These are phyloP conservation scores for Ramalina intermedia DNA, from an alignment of 495 filamentous ascomycete genomes.

Conservation along the genomic window DNA sequence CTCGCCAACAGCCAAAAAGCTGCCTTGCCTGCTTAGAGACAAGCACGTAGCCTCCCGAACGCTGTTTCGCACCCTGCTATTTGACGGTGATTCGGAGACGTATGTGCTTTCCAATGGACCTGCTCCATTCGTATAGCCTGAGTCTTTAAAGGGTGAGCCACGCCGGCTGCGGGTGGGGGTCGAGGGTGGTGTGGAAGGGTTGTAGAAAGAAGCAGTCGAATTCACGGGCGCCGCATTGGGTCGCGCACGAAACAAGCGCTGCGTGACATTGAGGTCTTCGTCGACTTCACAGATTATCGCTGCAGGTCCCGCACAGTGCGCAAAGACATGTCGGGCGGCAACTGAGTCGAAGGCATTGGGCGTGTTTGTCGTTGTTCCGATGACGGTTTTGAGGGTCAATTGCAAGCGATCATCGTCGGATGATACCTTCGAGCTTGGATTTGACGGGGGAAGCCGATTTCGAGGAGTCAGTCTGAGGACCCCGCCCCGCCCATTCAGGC, in stretches of 20 bases:
- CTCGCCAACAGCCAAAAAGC: conserved; percentile 83
- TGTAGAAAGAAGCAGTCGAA: conserved; percentile 35
- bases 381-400: conserved; percentile 64
- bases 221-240: conserved; percentile 62
- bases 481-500: conserved; percentile 7
- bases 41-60: conserved; percentile 96
- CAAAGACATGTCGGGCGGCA: conserved; percentile 55
- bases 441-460: conserved; percentile 2
- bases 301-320: conserved; percentile 84
- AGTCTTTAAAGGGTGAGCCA: conserved; percentile 19
- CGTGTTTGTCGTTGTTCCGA: conserved; percentile 74
- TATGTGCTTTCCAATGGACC: conserved; percentile 6
- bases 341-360: conserved; percentile 78
- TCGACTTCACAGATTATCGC: conserved; percentile 77
- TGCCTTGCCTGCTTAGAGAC: conserved; percentile 78
- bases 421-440: neutral
- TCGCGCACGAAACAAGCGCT: conserved; percentile 80
- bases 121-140: neutral
- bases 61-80: conserved; percentile 32
- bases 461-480: conserved; percentile 10
- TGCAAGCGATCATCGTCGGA: conserved; percentile 6
- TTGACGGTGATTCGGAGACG: conserved; percentile 39
- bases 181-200: conserved; percentile 44
- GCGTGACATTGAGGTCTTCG: conserved; percentile 51
- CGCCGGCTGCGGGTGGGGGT: conserved; percentile 28